These are phyloP conservation scores for Blastocystis sp. DNA, from an alignment of 352 stramenopile genomes.

Conservation along the genomic window DNA sequence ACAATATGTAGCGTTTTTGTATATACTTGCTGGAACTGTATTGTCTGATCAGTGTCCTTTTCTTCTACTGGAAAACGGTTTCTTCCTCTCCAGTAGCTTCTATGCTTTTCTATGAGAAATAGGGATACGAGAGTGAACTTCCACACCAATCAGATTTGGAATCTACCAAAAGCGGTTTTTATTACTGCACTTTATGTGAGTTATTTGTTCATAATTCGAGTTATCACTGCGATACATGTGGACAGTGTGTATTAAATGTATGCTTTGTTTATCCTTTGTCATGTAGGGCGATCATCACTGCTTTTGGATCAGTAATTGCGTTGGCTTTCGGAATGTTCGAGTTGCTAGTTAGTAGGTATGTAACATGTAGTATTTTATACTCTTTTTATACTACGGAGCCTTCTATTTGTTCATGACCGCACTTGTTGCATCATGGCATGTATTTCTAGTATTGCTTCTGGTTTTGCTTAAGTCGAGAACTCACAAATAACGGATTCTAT, in stretches of 20 bases:
- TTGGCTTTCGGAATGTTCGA: conserved; percentile 18
- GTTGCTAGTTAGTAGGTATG: neutral
- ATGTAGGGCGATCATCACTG: conserved; percentile 50
- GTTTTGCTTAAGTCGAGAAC: neutral
- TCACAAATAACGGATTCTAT: neutral
- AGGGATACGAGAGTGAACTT: conserved; percentile 13
- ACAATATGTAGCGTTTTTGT: neutral
- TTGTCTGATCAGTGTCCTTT: neutral
- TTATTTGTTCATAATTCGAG: neutral
- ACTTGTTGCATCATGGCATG: neutral
- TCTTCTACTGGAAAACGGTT: conserved; percentile 24
- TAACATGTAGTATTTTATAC: conserved; percentile 13
- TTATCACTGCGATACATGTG: conserved; percentile 29
- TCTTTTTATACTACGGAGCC: neutral
- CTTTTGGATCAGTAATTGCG: neutral
- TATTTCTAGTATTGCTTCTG: neutral
- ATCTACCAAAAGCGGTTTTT: neutral
- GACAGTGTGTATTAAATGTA: neutral
- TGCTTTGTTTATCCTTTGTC: neutral
- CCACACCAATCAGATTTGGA: neutral
- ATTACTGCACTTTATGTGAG: neutral
- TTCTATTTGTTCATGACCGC: neutral
- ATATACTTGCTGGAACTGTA: neutral
- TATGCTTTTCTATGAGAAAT: neutral
- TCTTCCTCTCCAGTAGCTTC: neutral